Base-by-base conservation (phyloP, 768 basidiomycete genomes). In the Suillus luteus region DNA sequence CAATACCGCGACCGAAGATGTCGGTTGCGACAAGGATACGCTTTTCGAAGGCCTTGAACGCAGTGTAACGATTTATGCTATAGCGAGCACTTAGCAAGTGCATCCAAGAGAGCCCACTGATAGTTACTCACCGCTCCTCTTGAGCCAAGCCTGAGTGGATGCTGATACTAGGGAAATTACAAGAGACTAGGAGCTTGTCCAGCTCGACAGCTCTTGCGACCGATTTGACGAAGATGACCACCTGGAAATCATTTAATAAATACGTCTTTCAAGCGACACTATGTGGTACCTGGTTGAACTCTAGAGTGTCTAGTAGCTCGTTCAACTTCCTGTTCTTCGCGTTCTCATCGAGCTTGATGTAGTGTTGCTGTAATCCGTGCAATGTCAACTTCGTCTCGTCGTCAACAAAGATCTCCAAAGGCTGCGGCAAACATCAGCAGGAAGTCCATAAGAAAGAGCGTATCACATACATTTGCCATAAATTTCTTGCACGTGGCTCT, bases 1-100 rank as follows among this genome's bases (percentile, higher is more conserved):
- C 97, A 68, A 99, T 99, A 68, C 96, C 97, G 76, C 97, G 93
- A 65, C 97, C 97, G 66, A 99, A 99, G 68, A 99, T 99, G 76
- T 99, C 97, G 22, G 97, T 99, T 22, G 96, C 96, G 48, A 99
- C 97, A 22, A 99, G 85, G 68, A 99, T 98, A 68, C 97, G 95
- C 81, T 98, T 99, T 82, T 99, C 97, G 69, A 99, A 99, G 19
- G 93, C 93, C 80, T 99, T 99, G 86, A 99, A 99, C 43, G 96
- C 94, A 33, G 93, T 92, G 80, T 99, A 99, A 17, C 96, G 92
- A 63, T 85, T 85, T 76, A 99, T 99, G 63, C 95, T 96, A 73
- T 24, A 68, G 60, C n/a, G 24, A 60, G 43, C 1, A n/a, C n/a
- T 61, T 2, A 37, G 38, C 54, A 62, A 24, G 10, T 5, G 49